These are phyloP conservation scores for Diplosphaera chodatii DNA, from an alignment of 139 green algal species.

Conservation along the genomic window DNA sequence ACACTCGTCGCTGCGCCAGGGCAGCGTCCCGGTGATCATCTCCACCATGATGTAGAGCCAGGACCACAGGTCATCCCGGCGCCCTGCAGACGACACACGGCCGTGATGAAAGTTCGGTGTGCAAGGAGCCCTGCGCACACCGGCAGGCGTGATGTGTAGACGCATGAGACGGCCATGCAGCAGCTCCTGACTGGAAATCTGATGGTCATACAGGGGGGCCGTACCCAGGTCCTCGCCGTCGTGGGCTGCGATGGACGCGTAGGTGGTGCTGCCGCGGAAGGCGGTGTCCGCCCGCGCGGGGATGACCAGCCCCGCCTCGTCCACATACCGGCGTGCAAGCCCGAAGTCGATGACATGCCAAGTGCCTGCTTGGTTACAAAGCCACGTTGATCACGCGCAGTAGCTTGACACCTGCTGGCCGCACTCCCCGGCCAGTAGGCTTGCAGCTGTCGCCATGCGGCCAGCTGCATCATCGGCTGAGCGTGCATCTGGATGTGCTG, in stretches of 20 bases:
- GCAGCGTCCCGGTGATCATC: constrained; percentile 48
- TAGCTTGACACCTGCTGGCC: too few relatives aligned
- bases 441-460: too few relatives aligned
- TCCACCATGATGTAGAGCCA: constrained; percentile 86
- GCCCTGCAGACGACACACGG: constrained; percentile 25
- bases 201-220: neutral
- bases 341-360: constrained; percentile 71
- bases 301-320: constrained; percentile 39
- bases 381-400: too few relatives aligned
- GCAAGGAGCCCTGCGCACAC: too few relatives aligned
- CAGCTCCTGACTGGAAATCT: too few relatives aligned
- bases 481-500: too few relatives aligned
- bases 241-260: constrained; percentile 67
- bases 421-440: too few relatives aligned
- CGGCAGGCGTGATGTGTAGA: too few relatives aligned
- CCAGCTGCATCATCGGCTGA: too few relatives aligned
- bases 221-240: constrained; percentile 41
- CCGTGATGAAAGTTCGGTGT: too few relatives aligned
- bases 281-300: constrained; percentile 32
- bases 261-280: constrained; percentile 77
- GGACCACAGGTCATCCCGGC: constrained; percentile 83
- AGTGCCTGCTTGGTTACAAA: neutral
- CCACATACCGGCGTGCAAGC: constrained; percentile 49
- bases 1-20: constrained; percentile 26
- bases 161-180: too few relatives aligned